Percentiles rank a stretch among this genome's conserved stretches.
phyloP scores from a whole-genome alignment of 2,329 filamentous ascomycete species.

The Atkinsonella hypoxylon region DNA sequence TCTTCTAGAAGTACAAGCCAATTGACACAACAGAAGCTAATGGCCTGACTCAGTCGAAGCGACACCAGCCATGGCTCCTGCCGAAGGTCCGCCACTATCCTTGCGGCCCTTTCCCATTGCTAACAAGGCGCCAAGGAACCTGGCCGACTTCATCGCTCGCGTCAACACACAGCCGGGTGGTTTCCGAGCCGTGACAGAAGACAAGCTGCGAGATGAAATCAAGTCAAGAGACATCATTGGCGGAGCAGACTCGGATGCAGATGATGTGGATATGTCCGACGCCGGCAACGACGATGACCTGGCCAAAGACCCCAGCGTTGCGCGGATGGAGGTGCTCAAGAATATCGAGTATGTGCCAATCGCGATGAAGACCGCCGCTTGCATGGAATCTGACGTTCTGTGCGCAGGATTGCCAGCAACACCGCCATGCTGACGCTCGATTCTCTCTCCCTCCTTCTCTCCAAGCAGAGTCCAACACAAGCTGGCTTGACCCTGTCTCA shows the following conservation, averaged over 20 bases:
- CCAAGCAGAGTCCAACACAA: slow-evolving; percentile 65
- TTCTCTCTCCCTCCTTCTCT: slow-evolving; percentile 70
- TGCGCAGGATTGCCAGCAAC: slow-evolving; percentile 29
- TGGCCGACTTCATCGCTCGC: slow-evolving; percentile 67
- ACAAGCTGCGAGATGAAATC: slow-evolving; percentile 59
- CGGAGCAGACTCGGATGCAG: slow-evolving; percentile 27
- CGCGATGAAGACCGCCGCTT: background rate
- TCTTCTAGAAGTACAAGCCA: too few species aligned
- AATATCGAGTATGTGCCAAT: slow-evolving; percentile 40
- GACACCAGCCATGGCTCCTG: slow-evolving; percentile 17
- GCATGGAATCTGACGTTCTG: slow-evolving; percentile 1
- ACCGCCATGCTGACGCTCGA: slow-evolving; percentile 62
- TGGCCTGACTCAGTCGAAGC: background rate
- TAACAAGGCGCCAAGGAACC: slow-evolving; percentile 44
- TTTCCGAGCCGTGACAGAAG: slow-evolving; percentile 69
- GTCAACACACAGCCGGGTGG: slow-evolving; percentile 69
- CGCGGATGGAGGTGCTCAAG: slow-evolving; percentile 44
- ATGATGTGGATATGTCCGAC: slow-evolving; percentile 34
- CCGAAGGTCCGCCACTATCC: slow-evolving; percentile 23
- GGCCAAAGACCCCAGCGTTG: slow-evolving; percentile 34
- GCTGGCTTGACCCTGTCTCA: slow-evolving; percentile 60
- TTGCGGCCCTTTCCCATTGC: slow-evolving; percentile 34
- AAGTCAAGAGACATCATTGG: slow-evolving; percentile 29
- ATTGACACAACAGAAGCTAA: background rate
- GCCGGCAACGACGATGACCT: slow-evolving; percentile 34